Evolutionary conservation across 768 basidiomycete genomes (phyloP).

Genomic region (Arthromyces matolae): DNA sequence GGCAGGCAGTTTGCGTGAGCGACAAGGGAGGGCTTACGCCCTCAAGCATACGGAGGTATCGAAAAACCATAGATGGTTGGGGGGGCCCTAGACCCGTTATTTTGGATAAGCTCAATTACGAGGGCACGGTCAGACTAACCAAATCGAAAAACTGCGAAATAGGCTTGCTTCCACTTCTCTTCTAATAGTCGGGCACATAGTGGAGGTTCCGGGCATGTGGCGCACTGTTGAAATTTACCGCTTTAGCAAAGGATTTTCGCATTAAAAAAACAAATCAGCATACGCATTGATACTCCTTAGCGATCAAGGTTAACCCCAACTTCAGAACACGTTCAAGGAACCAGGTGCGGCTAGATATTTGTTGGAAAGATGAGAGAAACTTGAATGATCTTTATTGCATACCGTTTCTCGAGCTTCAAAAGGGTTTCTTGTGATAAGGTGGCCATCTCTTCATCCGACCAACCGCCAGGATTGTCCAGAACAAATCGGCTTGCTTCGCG

Average conservation of each 20-base stretch:
- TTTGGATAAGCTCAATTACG: neutral
- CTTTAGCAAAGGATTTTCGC: neutral
- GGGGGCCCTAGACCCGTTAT: conserved; percentile 54
- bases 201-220: conserved; percentile 76
- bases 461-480: conserved; percentile 87
- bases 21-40: conserved; percentile 86
- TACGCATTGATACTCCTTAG: conserved; percentile 96
- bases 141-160: conserved; percentile 82
- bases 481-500: conserved; percentile 90
- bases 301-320: conserved; percentile 77
- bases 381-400: no score
- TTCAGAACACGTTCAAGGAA: conserved; percentile 93
- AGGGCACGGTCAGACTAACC: conserved; percentile 41
- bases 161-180: conserved; percentile 92
- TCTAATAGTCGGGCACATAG: conserved; percentile 82
- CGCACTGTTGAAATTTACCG: conserved; percentile 69
- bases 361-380: no score
- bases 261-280: conserved; percentile 17
- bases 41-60: conserved; percentile 87
- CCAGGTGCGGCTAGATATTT: conserved; percentile 94
- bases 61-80: conserved; percentile 89
- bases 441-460: conserved; percentile 74
- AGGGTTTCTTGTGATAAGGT: conserved; percentile 81
- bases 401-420: conserved; percentile 87
- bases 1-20: conserved; percentile 84